phyloP scores from a whole-genome alignment of 2,329 filamentous ascomycete genomes.

The Penicillium crustosum region DNA sequence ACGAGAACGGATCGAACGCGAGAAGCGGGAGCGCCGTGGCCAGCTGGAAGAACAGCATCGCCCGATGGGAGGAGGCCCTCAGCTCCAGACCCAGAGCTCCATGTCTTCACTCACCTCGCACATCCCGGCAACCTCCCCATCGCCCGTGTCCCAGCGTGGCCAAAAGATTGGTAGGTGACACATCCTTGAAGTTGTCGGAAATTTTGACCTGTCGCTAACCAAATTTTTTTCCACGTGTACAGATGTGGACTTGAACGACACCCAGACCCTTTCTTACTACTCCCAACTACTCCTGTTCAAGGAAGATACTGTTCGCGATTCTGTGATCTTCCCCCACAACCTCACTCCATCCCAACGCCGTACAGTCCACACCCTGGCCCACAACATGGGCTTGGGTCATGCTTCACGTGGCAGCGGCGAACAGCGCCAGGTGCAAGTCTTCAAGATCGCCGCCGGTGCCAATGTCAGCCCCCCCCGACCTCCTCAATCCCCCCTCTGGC shows the following conservation, averaged over 20 bases:
- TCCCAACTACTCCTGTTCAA: constrained; percentile 88
- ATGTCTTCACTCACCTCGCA: constrained; percentile 73
- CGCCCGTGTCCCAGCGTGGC: constrained; percentile 61
- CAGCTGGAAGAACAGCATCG: constrained; percentile 97
- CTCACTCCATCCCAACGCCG: constrained; percentile 81
- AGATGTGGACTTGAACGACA: constrained; percentile 90
- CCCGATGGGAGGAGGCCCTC: constrained; percentile 58
- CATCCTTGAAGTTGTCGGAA: neutral
- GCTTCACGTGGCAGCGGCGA: constrained; percentile 85
- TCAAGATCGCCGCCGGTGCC: constrained; percentile 55
- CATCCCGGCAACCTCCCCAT: constrained; percentile 64
- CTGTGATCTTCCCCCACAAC: constrained; percentile 77
- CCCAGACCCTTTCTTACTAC: constrained; percentile 81
- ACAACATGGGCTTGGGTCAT: constrained; percentile 91
- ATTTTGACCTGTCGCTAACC: constrained; percentile 4
- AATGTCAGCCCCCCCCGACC: constrained; percentile 64
- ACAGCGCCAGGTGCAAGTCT: constrained; percentile 85
- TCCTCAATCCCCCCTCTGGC: constrained; percentile 62
- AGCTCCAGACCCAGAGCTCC: constrained; percentile 80
- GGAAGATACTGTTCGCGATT: constrained; percentile 72
- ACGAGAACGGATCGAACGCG: constrained; percentile 90
- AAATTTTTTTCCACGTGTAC: constrained; percentile 8
- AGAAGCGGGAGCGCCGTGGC: constrained; percentile 92
- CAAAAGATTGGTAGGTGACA: constrained; percentile 38
- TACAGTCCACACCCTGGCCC: constrained; percentile 88